These are phyloP conservation scores for Sphaerulina vaccinii DNA, from an alignment of 2,329 filamentous ascomycete genomes.

Conservation along the genomic window DNA sequence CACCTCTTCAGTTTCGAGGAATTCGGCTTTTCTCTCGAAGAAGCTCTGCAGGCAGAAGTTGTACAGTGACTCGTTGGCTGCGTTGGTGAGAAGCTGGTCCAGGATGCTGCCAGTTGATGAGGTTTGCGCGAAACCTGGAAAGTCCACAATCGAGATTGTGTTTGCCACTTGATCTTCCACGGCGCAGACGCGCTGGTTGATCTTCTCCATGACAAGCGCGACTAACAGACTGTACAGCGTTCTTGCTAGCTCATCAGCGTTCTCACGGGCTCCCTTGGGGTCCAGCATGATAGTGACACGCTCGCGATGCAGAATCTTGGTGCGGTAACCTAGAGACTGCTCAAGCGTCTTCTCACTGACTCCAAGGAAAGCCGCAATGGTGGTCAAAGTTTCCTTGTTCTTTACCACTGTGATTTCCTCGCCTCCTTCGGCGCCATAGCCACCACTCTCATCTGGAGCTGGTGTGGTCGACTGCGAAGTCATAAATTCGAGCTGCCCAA, in stretches of 20 bases:
- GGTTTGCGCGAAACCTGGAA: constrained; percentile 88
- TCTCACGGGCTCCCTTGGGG: constrained; percentile 80
- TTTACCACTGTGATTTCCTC: constrained; percentile 82
- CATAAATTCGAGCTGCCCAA: constrained; percentile 93
- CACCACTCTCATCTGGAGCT: constrained; percentile 85
- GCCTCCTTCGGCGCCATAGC: constrained; percentile 91
- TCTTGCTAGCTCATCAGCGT: constrained; percentile 89
- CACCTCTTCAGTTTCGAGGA: constrained; percentile 92
- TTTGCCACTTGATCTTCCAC: constrained; percentile 85
- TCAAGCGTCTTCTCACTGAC: constrained; percentile 79
- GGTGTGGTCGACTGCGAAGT: constrained; percentile 76
- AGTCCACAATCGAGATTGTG: constrained; percentile 92
- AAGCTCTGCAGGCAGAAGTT: constrained; percentile 93
- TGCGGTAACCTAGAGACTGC: constrained; percentile 88
- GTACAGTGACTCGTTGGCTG: constrained; percentile 87
- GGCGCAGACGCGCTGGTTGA: constrained; percentile 87
- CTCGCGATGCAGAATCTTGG: constrained; percentile 92
- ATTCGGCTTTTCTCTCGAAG: constrained; percentile 89
- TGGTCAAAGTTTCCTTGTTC: constrained; percentile 85
- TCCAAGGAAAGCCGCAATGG: constrained; percentile 91
- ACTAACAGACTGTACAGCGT: constrained; percentile 93
- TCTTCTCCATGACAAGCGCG: constrained; percentile 86
- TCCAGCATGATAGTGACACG: constrained; percentile 99
- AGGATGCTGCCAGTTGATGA: constrained; percentile 78
- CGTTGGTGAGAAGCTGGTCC: constrained; percentile 92